These are phyloP conservation scores for Colletotrichum paranaense DNA, from an alignment of 2,329 filamentous ascomycete genomes.

Conservation along the genomic window DNA sequence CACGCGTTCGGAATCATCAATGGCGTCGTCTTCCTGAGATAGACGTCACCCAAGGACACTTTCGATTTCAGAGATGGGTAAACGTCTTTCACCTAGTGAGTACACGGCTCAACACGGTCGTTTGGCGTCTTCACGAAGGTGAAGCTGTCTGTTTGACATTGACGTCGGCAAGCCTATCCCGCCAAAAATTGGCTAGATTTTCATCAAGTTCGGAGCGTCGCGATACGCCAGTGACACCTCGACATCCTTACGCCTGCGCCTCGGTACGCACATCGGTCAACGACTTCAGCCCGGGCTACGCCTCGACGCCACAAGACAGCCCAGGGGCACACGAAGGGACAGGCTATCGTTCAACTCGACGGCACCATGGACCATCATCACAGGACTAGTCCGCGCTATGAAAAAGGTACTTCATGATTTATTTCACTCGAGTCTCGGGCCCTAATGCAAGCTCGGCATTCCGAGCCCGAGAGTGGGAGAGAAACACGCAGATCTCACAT, in stretches of 20 bases:
- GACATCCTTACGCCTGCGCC: not conserved
- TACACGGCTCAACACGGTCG: too few relatives aligned
- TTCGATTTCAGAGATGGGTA: too few relatives aligned
- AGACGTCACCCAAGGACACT: too few relatives aligned
- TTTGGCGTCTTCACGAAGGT: too few relatives aligned
- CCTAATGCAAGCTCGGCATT: slow-evolving; percentile 3
- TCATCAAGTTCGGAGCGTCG: not conserved
- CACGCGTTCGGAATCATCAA: too few relatives aligned
- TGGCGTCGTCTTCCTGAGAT: too few relatives aligned
- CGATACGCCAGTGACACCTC: not conserved
- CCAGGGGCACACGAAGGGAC: not conserved
- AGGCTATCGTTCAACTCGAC: not conserved
- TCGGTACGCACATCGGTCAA: not conserved
- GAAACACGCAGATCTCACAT: slow-evolving; percentile 1
- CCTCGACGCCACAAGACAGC: not conserved
- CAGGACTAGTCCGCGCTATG: not conserved
- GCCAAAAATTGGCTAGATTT: too few relatives aligned
- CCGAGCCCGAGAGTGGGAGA: not conserved
- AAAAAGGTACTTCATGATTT: not conserved
- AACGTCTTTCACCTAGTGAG: too few relatives aligned
- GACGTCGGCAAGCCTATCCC: too few relatives aligned
- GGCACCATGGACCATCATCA: not conserved
- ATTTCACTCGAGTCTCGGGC: not conserved
- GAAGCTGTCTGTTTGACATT: too few relatives aligned
- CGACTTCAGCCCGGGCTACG: not conserved